Conservation (phyloP, 2,329 filamentous ascomycete species). For the Paecilomyces dactylethromorphus region DNA sequence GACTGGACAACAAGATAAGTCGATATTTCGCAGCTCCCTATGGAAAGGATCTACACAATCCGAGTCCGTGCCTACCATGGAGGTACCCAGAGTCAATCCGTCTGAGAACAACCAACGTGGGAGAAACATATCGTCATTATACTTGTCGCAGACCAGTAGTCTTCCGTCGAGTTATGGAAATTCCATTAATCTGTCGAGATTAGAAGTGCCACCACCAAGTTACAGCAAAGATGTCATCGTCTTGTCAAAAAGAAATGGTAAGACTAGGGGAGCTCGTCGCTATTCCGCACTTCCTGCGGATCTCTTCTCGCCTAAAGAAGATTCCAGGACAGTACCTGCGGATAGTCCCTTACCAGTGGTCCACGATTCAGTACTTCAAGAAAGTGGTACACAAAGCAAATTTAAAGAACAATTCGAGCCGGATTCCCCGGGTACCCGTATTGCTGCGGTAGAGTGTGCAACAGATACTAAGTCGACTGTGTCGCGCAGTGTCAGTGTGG, state of each 20-base stretch:
- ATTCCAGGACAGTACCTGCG: not conserved
- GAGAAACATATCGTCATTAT: conserved; percentile 3
- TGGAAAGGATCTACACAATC: not conserved
- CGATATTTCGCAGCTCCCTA: not conserved
- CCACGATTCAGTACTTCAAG: not conserved
- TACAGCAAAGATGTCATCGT: not conserved
- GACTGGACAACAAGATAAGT: not conserved
- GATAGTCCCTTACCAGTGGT: too few species aligned
- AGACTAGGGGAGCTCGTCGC: not conserved
- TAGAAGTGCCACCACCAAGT: not conserved
- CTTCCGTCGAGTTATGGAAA: not conserved
- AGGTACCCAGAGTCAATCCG: not conserved
- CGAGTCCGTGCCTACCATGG: not conserved
- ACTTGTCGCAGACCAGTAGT: not conserved
- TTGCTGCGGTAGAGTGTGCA: not conserved
- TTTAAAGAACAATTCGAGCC: conserved; percentile 27
- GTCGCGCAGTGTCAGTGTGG: conserved; percentile 30
- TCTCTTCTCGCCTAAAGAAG: not conserved
- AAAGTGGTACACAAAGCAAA: conserved; percentile 17
- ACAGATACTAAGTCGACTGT: not conserved
- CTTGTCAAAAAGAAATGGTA: not conserved
- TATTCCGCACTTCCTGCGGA: not conserved
- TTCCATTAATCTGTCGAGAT: not conserved
- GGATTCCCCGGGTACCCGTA: not conserved
- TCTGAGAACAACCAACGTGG: not conserved